Base-by-base conservation (phyloP, 2,329 filamentous ascomycete species). In the Alternaria viburni region DNA sequence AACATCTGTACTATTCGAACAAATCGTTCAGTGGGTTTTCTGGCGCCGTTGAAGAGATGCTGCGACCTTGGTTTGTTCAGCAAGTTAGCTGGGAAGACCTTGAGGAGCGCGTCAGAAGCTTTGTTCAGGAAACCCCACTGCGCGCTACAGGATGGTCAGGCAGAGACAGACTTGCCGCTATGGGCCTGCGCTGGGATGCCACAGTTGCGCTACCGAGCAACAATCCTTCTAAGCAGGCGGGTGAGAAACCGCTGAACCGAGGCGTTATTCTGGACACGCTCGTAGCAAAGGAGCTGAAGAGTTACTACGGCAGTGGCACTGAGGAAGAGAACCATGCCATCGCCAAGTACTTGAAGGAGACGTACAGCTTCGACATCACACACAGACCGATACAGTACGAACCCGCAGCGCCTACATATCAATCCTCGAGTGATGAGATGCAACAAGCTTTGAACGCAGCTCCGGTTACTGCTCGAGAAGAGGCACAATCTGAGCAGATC, bases 101-200 rank as follows among this genome's bases (percentile, higher is more conserved):
- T 7, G 52, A 71, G 32, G 23, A 50, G 12, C 70, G 70, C 21
- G 58, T 71, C 46, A 67, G 67, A 32, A 23, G 62, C 8, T 69
- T 76, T 23, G 69, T 71, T 10, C 57, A 68, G 32, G 69, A 57
- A 15, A 52, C 43, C 9, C 69, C 74, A 3, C 21, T 68, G 12
- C 70, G 66, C n/a, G 73, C 69, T 47, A 67, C 67, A 17, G 50
- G 54, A 10, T 76, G 74, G 74, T 61, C 65, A 2, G 45, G 21
- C 9, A 49, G 52, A 44, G 72, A 74, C 15, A 57, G 62, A 11
- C 61, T 75, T 15, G 73, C 74, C 8, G 74, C 73, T 11, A 69
- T 75, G 66, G 72, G 69, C 3, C 26, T 77, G 21, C 46, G 61
- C 47, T 64, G 62, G 51, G 47, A 56, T 9, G 64, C 68, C 7